Evolutionary conservation across 1,139 yeast species (phyloP), one percentile per base, ranked within the genome.

Genomic region (Pichia sp.): DNA sequence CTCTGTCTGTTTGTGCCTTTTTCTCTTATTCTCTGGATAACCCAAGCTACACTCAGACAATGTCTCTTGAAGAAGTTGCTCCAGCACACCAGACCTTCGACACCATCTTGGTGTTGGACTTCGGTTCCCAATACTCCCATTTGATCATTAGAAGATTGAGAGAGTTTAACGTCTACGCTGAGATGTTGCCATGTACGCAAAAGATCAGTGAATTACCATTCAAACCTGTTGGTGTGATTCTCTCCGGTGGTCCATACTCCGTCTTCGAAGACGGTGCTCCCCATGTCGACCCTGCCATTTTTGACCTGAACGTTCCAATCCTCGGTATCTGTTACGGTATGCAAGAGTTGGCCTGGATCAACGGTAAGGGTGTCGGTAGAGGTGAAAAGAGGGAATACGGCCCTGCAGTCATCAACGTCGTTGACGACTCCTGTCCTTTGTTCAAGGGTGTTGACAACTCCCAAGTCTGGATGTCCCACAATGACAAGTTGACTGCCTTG

Each of bases 381-480:
- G 97, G 97, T 71, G 96, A 90, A 66, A 92, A 93, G 80, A 86
- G 98, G 75, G 99, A 93, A 76, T 93, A 93, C 71, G 99, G 99
- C 59, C 97, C 96, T 53, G 97, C 99, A 59, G 84, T 89, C 58
- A 79, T 93, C 71, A 95, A 91, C 54, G 69, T 67, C 31, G 77
- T 80, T 66, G 95, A 89, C 69, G 60, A 75, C 48, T 59, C 73
- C 24, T 84, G 91, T 72, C 84, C 89, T 36, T 78, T 93, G 63
- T 92, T 93, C 75, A 78, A 84, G 63, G 97, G 85, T 58, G 89
- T 95, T 65, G 95, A 90, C 73, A 86, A 92, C 75, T 90, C 96
- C 58, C 87, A 83, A 72, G 98, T 95, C 61, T 93, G 99, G 99
- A 93, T 93, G 99, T 92, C 98, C 48, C 99, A 93, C 74, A 97